These are phyloP conservation scores for Endocalyx cinctus DNA, from an alignment of 2,329 filamentous ascomycete species.

Conservation along the genomic window DNA sequence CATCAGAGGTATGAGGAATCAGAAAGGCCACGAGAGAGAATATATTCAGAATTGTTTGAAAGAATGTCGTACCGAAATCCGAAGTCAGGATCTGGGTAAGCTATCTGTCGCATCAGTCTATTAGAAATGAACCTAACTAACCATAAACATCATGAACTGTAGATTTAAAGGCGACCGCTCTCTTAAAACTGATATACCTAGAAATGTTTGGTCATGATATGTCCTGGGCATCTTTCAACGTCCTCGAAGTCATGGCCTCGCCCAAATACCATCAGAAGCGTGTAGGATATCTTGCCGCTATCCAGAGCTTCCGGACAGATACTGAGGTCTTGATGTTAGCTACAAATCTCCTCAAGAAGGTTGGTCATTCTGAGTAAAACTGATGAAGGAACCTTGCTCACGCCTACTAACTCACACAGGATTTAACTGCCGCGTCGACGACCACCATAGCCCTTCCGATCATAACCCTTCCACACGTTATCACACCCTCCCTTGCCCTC, in stretches of 20 bases:
- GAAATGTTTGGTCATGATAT: slow-evolving; percentile 99
- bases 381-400: background rate
- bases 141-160: slow-evolving; percentile 12
- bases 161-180: slow-evolving; percentile 91
- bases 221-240: slow-evolving; percentile 98
- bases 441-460: slow-evolving; percentile 83
- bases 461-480: slow-evolving; percentile 86
- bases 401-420: too few species aligned
- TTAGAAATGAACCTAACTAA: slow-evolving; percentile 1
- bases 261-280: slow-evolving; percentile 92
- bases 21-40: slow-evolving; percentile 91
- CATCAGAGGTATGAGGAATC: slow-evolving; percentile 89
- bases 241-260: slow-evolving; percentile 98
- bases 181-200: slow-evolving; percentile 93
- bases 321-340: slow-evolving; percentile 97
- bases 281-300: slow-evolving; percentile 89
- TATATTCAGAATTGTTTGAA: slow-evolving; percentile 91
- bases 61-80: slow-evolving; percentile 92
- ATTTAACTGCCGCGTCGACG: slow-evolving; percentile 67
- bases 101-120: too few species aligned
- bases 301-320: slow-evolving; percentile 92
- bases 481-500: slow-evolving; percentile 86
- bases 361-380: slow-evolving; percentile 1
- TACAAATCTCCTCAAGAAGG: slow-evolving; percentile 95
- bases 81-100: slow-evolving; percentile 85